phyloP scores from a whole-genome alignment of 1,284 basidiomycete species.

The Cystobasidium slooffiae region DNA sequence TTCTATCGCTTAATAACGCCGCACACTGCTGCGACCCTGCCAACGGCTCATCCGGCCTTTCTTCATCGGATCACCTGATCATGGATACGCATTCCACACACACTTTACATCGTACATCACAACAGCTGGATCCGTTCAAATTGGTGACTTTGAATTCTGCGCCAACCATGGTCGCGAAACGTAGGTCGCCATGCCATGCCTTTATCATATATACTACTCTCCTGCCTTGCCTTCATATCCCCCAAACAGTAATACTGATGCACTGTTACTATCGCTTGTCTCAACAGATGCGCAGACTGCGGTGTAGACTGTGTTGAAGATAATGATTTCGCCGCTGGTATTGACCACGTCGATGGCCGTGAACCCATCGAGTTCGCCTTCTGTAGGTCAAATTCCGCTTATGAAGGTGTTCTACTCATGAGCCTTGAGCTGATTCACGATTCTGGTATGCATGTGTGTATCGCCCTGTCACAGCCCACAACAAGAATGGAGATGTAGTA shows the following conservation, averaged over 20 bases:
- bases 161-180: slow-evolving; percentile 38
- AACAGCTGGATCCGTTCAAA: slow-evolving; percentile 32
- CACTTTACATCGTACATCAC: neutral
- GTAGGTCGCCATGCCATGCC: slow-evolving; percentile 11
- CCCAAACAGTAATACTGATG: neutral
- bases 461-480: slow-evolving; percentile 10
- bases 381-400: slow-evolving; percentile 6
- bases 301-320: slow-evolving; percentile 36
- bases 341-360: slow-evolving; percentile 36
- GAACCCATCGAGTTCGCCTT: slow-evolving; percentile 40
- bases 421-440: neutral
- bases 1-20: neutral
- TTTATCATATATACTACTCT: neutral
- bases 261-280: no score
- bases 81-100: no score
- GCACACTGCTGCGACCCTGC: neutral
- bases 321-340: slow-evolving; percentile 41
- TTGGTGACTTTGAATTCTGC: slow-evolving; percentile 43
- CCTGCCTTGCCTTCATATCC: neutral
- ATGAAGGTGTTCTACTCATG: neutral
- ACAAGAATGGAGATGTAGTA: slow-evolving; percentile 42
- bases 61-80: no score
- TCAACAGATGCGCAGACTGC: slow-evolving; percentile 26
- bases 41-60: neutral
- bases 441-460: neutral